phyloP scores from a whole-genome alignment of 140 eudicot genomes.

The Senecio squalidus region DNA sequence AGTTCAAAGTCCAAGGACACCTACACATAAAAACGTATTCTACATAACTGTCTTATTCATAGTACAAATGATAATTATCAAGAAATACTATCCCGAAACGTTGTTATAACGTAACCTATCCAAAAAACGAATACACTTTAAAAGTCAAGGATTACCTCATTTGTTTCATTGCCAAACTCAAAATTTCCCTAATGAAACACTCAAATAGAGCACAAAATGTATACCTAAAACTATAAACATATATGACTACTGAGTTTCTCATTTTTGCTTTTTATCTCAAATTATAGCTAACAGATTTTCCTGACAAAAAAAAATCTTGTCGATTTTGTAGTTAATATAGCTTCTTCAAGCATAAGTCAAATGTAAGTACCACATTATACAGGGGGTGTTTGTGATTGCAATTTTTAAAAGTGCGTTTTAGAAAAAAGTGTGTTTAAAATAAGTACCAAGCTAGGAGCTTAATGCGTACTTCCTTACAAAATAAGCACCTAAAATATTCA shows the following conservation, averaged over 20 bases:
- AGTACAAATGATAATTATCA: no score
- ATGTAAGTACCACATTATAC: no score
- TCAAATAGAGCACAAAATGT: background rate
- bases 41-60: no score
- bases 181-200: background rate
- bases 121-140: background rate
- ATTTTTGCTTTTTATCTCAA: background rate
- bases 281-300: background rate
- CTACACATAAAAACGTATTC: no score
- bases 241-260: background rate
- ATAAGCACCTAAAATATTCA: no score
- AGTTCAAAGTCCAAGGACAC: background rate
- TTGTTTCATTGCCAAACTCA: background rate
- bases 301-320: background rate
- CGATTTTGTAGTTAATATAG: no score
- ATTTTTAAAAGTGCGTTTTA: no score
- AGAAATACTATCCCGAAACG: no score
- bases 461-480: no score
- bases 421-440: no score
- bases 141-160: background rate
- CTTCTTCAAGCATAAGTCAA: background rate
- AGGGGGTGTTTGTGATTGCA: no score
- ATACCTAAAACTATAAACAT: background rate
- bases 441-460: no score
- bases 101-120: background rate